A percentile compares a stretch with the other conserved stretches of the same genome.
These are phyloP conservation scores for Hyaloscypha hepaticicola DNA, from an alignment of 495 filamentous ascomycete species.

Conservation along the genomic window DNA sequence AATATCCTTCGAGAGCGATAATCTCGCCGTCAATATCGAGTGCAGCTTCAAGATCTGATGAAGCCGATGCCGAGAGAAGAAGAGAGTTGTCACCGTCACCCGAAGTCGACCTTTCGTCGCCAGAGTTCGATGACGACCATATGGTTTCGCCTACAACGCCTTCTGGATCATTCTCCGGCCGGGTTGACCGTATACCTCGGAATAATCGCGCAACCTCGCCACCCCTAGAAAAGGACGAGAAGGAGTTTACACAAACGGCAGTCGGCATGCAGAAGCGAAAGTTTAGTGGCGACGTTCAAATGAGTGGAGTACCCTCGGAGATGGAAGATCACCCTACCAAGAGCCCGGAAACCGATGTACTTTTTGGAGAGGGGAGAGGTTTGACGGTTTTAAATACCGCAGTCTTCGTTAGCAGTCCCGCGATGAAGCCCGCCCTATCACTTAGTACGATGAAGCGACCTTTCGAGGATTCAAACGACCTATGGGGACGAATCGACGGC, in stretches of 20 bases:
- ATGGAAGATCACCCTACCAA: slow-evolving; percentile 47
- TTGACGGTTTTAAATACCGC: slow-evolving; percentile 18
- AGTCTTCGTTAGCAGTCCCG: slow-evolving; percentile 39
- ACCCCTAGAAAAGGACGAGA: slow-evolving; percentile 91
- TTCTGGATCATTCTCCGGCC: slow-evolving; percentile 56
- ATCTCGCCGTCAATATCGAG: slow-evolving; percentile 86
- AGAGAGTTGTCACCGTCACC: slow-evolving; percentile 82
- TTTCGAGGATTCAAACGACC: slow-evolving; percentile 43
- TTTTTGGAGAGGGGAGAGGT: slow-evolving; percentile 51
- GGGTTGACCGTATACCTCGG: slow-evolving; percentile 36
- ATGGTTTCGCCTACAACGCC: slow-evolving; percentile 52
- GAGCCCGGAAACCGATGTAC: slow-evolving; percentile 49
- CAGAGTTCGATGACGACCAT: slow-evolving; percentile 68
- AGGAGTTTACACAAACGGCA: slow-evolving; percentile 94
- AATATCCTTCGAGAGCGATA: slow-evolving; percentile 43
- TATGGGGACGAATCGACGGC: slow-evolving; percentile 51
- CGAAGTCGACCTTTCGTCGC: slow-evolving; percentile 87
- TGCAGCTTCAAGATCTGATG: slow-evolving; percentile 62
- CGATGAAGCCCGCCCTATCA: slow-evolving; percentile 38
- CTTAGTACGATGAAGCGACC: slow-evolving; percentile 39
- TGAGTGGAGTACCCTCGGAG: slow-evolving; percentile 34
- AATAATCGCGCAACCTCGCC: slow-evolving; percentile 75
- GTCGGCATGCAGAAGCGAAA: slow-evolving; percentile 78
- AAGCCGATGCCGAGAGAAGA: slow-evolving; percentile 67
- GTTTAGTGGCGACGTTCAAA: slow-evolving; percentile 46